Percentiles rank a stretch among this genome's conserved stretches.
phyloP scores from a whole-genome alignment of 306 rosid genomes.

The Sindora glabra region DNA sequence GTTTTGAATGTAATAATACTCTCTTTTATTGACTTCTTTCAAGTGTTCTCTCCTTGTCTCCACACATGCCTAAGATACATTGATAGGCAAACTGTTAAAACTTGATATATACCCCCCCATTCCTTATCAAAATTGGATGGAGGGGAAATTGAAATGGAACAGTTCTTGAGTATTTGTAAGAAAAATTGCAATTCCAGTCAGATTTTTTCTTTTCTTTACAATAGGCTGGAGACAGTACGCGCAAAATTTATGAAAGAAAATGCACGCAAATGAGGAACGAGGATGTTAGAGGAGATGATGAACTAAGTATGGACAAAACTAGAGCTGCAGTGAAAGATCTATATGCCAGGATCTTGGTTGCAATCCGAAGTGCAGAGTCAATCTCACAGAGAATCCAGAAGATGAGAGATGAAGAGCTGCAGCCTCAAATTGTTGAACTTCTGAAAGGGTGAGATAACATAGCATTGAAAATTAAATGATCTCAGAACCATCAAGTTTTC shows the following conservation, averaged over 20 bases:
- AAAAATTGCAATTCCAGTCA: neutral
- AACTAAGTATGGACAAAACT: slow-evolving; percentile 54
- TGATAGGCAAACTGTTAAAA: neutral
- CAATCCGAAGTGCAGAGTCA: slow-evolving; percentile 84
- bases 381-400: slow-evolving; percentile 77
- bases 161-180: neutral
- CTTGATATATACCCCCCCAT: neutral
- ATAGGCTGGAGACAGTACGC: slow-evolving; percentile 76
- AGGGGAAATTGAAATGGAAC: neutral
- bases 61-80: neutral
- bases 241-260: slow-evolving; percentile 74
- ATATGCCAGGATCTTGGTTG: slow-evolving; percentile 80
- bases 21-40: neutral
- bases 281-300: slow-evolving; percentile 66
- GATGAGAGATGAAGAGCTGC: slow-evolving; percentile 84
- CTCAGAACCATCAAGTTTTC: slow-evolving; percentile 14
- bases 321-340: slow-evolving; percentile 73
- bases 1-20: no score
- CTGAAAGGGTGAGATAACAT: slow-evolving; percentile 68
- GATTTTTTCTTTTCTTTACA: slow-evolving; percentile 15
- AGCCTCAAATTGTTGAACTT: slow-evolving; percentile 79
- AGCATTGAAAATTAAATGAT: slow-evolving; percentile 8
- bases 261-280: slow-evolving; percentile 60
- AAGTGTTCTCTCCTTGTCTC: neutral
- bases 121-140: neutral